Conservation (phyloP, 495 filamentous ascomycete species). For the Aspergillus ellipticus region DNA sequence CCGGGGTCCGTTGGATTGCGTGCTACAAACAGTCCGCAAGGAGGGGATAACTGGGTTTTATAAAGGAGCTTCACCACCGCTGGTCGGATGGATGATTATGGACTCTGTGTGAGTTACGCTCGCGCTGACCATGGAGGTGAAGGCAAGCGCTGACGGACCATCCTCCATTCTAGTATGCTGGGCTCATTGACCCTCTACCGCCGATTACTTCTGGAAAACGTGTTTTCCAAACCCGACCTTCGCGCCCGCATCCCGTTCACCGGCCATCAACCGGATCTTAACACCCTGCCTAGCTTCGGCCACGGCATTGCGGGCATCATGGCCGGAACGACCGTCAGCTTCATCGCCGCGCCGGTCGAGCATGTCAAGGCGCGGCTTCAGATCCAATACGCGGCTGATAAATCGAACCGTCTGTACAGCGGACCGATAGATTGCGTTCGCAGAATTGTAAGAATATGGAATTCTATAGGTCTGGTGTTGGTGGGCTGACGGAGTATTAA, state of each 20-base stretch:
- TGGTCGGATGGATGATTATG: constrained; percentile 99
- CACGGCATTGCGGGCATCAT: constrained; percentile 84
- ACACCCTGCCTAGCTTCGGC: constrained; percentile 68
- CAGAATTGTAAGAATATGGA: constrained; percentile 59
- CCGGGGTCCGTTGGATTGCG: constrained; percentile 80
- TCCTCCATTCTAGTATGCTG: constrained; percentile 60
- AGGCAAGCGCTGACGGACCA: background rate
- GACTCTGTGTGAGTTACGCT: constrained; percentile 62
- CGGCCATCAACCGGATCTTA: constrained; percentile 25
- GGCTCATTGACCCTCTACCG: constrained; percentile 88
- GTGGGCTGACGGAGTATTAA: constrained; percentile 11
- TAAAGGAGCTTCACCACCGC: constrained; percentile 83
- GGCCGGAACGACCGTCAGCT: constrained; percentile 84
- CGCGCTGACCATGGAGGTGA: no score
- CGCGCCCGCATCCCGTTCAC: constrained; percentile 34
- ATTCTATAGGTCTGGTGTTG: background rate
- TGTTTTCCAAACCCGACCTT: constrained; percentile 62
- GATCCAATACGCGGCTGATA: constrained; percentile 79
- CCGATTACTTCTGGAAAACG: constrained; percentile 68
- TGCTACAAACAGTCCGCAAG: constrained; percentile 72
- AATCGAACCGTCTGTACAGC: constrained; percentile 69
- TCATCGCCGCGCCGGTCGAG: constrained; percentile 91
- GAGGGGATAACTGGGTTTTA: constrained; percentile 79
- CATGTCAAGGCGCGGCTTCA: constrained; percentile 94
- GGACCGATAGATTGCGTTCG: constrained; percentile 79